Conservation (phyloP, 2,329 filamentous ascomycete genomes). For the Delphinella strobiligena region DNA sequence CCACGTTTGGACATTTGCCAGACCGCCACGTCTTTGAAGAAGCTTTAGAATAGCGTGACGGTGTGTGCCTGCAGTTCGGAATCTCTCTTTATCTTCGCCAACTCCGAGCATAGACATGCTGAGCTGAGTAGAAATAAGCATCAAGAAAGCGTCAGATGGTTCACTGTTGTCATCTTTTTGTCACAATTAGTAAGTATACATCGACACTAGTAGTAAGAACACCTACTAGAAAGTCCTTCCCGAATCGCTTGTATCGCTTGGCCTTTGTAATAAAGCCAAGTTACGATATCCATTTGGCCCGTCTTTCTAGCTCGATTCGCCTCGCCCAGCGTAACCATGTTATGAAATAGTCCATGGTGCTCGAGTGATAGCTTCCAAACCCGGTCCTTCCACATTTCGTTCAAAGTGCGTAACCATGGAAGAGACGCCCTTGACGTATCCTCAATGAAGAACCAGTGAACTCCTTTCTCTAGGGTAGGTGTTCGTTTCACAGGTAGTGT, state of each 20-base stretch:
- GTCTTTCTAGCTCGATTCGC: neutral
- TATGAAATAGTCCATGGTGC: neutral
- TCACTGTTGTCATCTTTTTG: neutral
- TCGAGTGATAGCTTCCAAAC: neutral
- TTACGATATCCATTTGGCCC: neutral
- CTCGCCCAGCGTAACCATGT: neutral
- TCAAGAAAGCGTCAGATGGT: neutral
- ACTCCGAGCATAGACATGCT: neutral
- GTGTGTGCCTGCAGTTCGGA: neutral
- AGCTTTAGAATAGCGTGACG: neutral
- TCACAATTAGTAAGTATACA: neutral
- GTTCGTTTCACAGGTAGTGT: neutral
- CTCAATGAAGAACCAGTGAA: neutral
- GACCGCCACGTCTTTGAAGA: neutral
- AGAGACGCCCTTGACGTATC: neutral
- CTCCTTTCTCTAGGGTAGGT: neutral
- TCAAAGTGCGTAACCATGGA: neutral
- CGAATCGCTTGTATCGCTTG: neutral
- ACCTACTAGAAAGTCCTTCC: neutral
- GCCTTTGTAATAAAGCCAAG: neutral
- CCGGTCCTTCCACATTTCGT: neutral
- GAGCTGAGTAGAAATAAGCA: neutral
- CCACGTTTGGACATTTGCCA: neutral
- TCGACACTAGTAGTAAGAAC: neutral
- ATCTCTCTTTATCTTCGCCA: neutral